Percentiles rank a stretch among this genome's conserved stretches.
Evolutionary conservation across 345 rosid species (phyloP).

Genomic region (Eucalyptus marginata): DNA sequence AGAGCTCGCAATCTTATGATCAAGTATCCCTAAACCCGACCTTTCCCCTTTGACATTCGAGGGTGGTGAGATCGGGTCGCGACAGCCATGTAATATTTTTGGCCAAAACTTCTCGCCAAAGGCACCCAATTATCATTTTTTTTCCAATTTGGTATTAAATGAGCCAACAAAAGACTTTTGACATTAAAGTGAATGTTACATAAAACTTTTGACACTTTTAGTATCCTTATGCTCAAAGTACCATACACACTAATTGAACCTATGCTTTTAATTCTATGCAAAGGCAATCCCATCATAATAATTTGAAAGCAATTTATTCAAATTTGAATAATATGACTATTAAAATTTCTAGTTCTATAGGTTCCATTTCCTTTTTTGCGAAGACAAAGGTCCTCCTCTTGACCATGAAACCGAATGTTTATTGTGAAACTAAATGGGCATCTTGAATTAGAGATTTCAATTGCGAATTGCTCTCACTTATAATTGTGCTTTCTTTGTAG

Average conservation of each 20-base stretch:
- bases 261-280: neutral
- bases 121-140: too few relatives aligned
- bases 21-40: too few relatives aligned
- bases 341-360: neutral
- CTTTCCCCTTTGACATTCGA: too few relatives aligned
- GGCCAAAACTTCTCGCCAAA: too few relatives aligned
- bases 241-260: neutral
- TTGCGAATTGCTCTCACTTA: neutral
- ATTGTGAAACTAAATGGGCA: neutral
- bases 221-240: too few relatives aligned
- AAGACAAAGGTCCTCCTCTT: neutral
- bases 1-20: too few relatives aligned
- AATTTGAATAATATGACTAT: neutral
- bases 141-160: too few relatives aligned
- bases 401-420: neutral
- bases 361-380: neutral
- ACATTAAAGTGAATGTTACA: too few relatives aligned
- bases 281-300: neutral
- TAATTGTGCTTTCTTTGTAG: neutral
- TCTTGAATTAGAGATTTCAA: neutral
- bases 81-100: too few relatives aligned
- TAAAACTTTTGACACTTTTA: too few relatives aligned
- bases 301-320: neutral
- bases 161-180: too few relatives aligned
- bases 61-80: too few relatives aligned